Base-by-base conservation (phyloP, 768 basidiomycete species). In the Scleroderma bovista region DNA sequence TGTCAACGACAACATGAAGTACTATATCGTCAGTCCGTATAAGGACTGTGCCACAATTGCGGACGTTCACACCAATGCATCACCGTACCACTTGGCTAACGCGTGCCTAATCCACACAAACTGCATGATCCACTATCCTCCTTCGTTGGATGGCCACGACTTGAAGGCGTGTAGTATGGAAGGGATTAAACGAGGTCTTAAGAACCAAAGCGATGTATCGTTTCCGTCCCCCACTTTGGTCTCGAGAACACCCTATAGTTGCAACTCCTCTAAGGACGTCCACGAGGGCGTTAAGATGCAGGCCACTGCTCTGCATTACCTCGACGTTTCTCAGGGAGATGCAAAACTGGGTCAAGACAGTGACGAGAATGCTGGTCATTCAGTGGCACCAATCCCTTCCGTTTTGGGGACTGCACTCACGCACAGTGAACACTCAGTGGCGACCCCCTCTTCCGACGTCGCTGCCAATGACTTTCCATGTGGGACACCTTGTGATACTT, bases 91-190 rank as follows among this genome's bases (percentile, higher is more conserved):
- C 29, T 55, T 51, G 46, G 24, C 24, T 4, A 31, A 32, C 15
- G 42, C 59, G 48, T 50, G 34, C 47, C 53, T 32, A 44, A 40
- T 47, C 52, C 57, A 59, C 48, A 10, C 40, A 26, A 16, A 44
- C 36, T 56, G 56, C 61, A 51, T 61, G 65, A 60, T 52, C 22
- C 36, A 41, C 32, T 17, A 33, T n/a, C n/a, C n/a, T n/a, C 32
- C 16, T 2, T n/a, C 12, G 32, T 44, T 38, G 46, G 42, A 43
- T 46, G 11, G 46, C 64, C 67, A 67, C 63, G 65, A 65, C 52
- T 56, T 26, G 26, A 51, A 53, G 50, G 46, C 65, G 51, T 69
- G 67, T 53, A 10, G 40, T 12, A 45, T 33, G 20, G 49, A 52
- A 46, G 32, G 37, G 22, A 40, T 48, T 31, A 38, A 36, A 33